Percentiles rank a stretch among this genome's conserved stretches.
These are phyloP conservation scores for Rhododendron ovatum DNA, from an alignment of 148 eudicot species.

Conservation along the genomic window DNA sequence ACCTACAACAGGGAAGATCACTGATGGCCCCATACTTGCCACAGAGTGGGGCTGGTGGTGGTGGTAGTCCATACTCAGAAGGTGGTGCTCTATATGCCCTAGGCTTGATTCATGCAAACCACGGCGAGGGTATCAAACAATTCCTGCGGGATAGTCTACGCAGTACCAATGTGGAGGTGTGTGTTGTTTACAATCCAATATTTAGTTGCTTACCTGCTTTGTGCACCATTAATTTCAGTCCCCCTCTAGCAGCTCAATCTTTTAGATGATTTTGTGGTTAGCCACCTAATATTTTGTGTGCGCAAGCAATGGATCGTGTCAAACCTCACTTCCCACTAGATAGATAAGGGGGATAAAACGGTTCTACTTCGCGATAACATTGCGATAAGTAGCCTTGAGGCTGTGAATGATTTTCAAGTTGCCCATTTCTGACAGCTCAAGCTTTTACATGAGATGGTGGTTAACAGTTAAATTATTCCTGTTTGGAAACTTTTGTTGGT, in stretches of 20 bases:
- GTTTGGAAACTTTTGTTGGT: conserved; percentile 18
- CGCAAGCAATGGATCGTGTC: not conserved
- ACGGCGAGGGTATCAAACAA: conserved; percentile 93
- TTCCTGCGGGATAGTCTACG: conserved; percentile 90
- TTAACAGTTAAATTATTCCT: not conserved
- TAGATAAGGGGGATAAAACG: not conserved
- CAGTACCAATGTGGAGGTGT: conserved; percentile 86
- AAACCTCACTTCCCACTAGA: not conserved
- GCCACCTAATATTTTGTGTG: not conserved
- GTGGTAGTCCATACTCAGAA: conserved; percentile 95
- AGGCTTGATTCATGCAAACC: conserved; percentile 97
- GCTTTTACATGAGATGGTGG: not conserved
- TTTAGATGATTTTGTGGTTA: not conserved
- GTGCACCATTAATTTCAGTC: not conserved
- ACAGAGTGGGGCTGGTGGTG: conserved; percentile 89
- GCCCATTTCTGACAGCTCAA: not conserved
- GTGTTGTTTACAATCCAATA: not conserved
- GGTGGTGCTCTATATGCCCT: conserved; percentile 97
- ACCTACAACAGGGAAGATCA: conserved; percentile 92
- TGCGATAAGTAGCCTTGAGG: not conserved
- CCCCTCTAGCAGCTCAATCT: not conserved
- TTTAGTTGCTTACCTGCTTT: not conserved
- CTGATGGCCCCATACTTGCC: conserved; percentile 99
- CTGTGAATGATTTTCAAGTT: not conserved
- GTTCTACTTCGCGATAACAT: too few relatives aligned